phyloP scores from a whole-genome alignment of 768 basidiomycete genomes.

The Mycena metata region DNA sequence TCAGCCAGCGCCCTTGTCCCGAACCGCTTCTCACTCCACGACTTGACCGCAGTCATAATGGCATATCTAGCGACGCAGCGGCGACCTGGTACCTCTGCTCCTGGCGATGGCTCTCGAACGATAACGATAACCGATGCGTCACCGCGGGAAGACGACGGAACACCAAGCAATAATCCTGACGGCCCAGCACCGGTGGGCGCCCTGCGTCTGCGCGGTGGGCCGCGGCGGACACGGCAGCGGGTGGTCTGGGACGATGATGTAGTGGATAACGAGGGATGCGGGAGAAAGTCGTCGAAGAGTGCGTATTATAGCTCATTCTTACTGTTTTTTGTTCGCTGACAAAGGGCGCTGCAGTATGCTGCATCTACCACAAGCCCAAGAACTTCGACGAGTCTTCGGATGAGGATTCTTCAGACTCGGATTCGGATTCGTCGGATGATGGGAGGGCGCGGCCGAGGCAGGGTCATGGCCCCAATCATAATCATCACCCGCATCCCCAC shows the following conservation, averaged over 20 bases:
- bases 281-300: constrained; percentile 96
- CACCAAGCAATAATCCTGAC: constrained; percentile 31
- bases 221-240: constrained; percentile 59
- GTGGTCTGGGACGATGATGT: constrained; percentile 91
- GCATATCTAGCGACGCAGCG: constrained; percentile 40
- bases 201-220: constrained; percentile 71
- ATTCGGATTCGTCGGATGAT: constrained; percentile 47
- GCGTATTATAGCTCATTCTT: constrained; percentile 47
- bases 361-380: constrained; percentile 90
- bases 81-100: constrained; percentile 56
- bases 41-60: background rate
- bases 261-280: constrained; percentile 91
- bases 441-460: constrained; percentile 14
- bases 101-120: constrained; percentile 68
- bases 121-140: constrained; percentile 58
- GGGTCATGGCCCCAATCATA: constrained; percentile 17
- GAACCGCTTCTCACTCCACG: too few relatives aligned
- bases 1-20: too few relatives aligned
- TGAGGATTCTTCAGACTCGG: too few relatives aligned
- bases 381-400: constrained; percentile 79
- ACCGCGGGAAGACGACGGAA: constrained; percentile 45
- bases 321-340: background rate
- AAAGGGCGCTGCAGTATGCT: constrained; percentile 76
- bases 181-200: constrained; percentile 55
- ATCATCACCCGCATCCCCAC: constrained; percentile 33